These are phyloP conservation scores for Corymbia citriodora DNA, from an alignment of 441 rosid genomes.

Conservation along the genomic window DNA sequence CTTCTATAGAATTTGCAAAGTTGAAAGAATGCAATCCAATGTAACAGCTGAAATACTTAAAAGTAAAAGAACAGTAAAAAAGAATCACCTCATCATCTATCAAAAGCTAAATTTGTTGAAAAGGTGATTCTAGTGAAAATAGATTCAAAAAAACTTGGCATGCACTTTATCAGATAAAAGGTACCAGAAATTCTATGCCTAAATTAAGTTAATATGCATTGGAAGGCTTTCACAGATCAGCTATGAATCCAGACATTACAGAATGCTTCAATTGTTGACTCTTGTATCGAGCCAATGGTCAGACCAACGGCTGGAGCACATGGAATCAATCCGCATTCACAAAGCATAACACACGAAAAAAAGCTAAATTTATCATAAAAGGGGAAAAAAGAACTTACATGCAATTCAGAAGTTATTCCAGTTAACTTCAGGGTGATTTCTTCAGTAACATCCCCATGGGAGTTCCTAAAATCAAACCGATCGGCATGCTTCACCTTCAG, in stretches of 20 bases:
- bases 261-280: background rate
- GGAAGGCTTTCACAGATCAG: background rate
- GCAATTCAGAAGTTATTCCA: slow-evolving; percentile 22
- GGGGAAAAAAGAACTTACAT: slow-evolving; percentile 12
- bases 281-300: background rate
- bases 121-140: background rate
- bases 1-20: background rate
- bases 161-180: background rate
- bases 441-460: slow-evolving; percentile 26
- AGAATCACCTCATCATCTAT: background rate
- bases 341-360: background rate
- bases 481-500: slow-evolving; percentile 46
- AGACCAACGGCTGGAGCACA: background rate
- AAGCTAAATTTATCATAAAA: background rate
- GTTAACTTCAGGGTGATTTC: slow-evolving; percentile 40
- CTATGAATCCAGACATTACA: background rate
- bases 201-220: background rate
- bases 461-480: slow-evolving; percentile 38
- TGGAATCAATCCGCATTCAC: background rate
- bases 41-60: background rate
- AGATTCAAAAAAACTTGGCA: background rate
- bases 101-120: background rate
- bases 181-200: background rate
- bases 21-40: background rate
- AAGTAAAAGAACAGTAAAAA: background rate